Evolutionary conservation across 2,329 filamentous ascomycete species (phyloP), one percentile per base, ranked within the genome.

Genomic region (Phialocephala sp.): DNA sequence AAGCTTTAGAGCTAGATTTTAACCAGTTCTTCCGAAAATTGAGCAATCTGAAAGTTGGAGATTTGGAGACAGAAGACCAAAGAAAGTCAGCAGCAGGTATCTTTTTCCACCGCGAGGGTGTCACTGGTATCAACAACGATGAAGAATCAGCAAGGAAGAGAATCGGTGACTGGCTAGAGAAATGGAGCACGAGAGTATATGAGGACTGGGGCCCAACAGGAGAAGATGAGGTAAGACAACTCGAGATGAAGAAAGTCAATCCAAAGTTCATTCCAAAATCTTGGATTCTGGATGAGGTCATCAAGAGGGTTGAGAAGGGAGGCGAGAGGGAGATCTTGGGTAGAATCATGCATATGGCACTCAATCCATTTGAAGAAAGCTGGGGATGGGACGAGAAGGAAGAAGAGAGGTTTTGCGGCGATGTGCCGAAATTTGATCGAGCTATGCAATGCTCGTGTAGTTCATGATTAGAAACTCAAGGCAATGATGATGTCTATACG

Each of bases 401-500:
- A 76, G 94, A 97, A 77, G 84, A 89, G 72, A 84, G 94, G 68
- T 97, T 92, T 82, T 92, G 89, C 72, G 90, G 91, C 1, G 93
- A 97, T 79, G 92, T 97, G 62, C 94, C 94, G 0, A 88, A 85
- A 76, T 84, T 84, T 55, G 88, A 89, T 78, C 86, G 92, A 71
- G 91, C 91, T 39, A 88, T 97, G 86, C 94, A 97, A 81, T 98
- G 95, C 78, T 97, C 92, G 76, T 99, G 95, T 79, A 97, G 93
- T 77, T 97, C 94, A 27, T 97, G 58, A 63, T 50, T 24, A 14
- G 5, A 20, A 4, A 43, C 15, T 32, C 3, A 11, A 50, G 11
- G 45, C n/a, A 50, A 22, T 22, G 45, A 50, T 24, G 22, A 50
- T 22, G 20, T 24, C n/a, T 50, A 50, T 24, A 50, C 9, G 45